Base-by-base conservation (phyloP, 192 early-diverging fungal species). In the Coemansia erecta region DNA sequence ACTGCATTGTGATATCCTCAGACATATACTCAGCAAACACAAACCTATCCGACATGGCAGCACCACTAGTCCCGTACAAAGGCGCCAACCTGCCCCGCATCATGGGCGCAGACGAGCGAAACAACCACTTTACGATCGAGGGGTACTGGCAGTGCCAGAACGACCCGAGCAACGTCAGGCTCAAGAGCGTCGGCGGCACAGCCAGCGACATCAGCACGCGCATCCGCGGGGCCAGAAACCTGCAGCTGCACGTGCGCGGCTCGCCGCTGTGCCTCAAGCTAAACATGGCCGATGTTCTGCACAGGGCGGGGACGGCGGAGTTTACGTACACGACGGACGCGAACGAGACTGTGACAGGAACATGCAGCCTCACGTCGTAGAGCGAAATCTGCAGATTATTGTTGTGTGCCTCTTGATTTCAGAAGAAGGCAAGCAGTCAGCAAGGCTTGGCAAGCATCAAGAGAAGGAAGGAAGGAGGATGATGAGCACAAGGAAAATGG, bases 241-340 rank as follows among this genome's bases (percentile, higher is more conserved):
- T 46, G 19, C 44, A 46, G 17, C 19, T 46, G 17, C 19, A 19
- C 17, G 15, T 19, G 2, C 2, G 19, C 17, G 19, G 19, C 44
- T 21, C 15, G 17, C 15, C 19, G 15, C 17, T 46, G 17, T 46
- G 44, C 8, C 19, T 46, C n/a, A 46, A 46, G 44, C 44, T 46
- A 0, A 19, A n/a, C 44, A 46, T 46, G 44, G 19, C 19, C 8
- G 44, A 46, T 19, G 19, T 46, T 14, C 5, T 46, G 44, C 44
- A 8, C 7, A n/a, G 8, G 6, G 44, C 44, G 10, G 19, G 44
- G 0, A 19, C 9, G 44, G 15, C 10, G 44, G 44, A 46, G 15
- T 46, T 46, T 21, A 21, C 19, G 44, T 46, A 46, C 44, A 46
- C 44, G 19, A 46, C 15, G n/a, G 19, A 46, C 44, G 44, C 35